These are phyloP conservation scores for Rhizophagus sp. DNA, from an alignment of 192 early-diverging fungal species.

Conservation along the genomic window DNA sequence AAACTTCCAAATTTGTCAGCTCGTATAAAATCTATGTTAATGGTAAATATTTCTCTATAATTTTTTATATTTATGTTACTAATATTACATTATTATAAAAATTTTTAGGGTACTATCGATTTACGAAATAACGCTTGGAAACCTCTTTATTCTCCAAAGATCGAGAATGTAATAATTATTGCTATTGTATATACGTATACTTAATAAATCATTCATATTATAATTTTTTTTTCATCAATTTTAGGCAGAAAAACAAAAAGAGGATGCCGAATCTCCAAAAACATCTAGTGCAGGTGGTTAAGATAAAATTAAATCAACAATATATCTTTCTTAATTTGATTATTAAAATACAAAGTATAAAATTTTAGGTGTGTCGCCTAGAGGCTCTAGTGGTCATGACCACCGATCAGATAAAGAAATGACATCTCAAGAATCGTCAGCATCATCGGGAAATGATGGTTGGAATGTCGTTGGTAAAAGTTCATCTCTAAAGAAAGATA, in stretches of 20 bases:
- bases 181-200: not conserved
- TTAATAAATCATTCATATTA: not conserved
- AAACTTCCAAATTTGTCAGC: conserved; percentile 67
- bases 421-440: conserved; percentile 36
- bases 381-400: conserved; percentile 57
- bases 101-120: conserved; percentile 73
- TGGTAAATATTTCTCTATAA: conserved; percentile 31
- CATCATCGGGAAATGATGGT: conserved; percentile 61
- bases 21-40: conserved; percentile 93
- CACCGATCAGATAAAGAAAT: conserved; percentile 33
- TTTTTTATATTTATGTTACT: not conserved
- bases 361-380: conserved; percentile 42
- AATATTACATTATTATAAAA: not conserved
- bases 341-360: not conserved
- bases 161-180: conserved; percentile 40
- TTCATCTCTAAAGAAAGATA: conserved; percentile 44
- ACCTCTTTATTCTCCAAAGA: conserved; percentile 72
- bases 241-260: conserved; percentile 61
- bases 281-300: conserved; percentile 60
- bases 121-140: conserved; percentile 81
- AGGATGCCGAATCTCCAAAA: conserved; percentile 71
- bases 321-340: not conserved
- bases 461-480: conserved; percentile 63
- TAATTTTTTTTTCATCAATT: not conserved
- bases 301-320: conserved; percentile 33